Evolutionary conservation across 495 filamentous ascomycete genomes (phyloP).

Genomic region (Trichoderma asperelloides): DNA sequence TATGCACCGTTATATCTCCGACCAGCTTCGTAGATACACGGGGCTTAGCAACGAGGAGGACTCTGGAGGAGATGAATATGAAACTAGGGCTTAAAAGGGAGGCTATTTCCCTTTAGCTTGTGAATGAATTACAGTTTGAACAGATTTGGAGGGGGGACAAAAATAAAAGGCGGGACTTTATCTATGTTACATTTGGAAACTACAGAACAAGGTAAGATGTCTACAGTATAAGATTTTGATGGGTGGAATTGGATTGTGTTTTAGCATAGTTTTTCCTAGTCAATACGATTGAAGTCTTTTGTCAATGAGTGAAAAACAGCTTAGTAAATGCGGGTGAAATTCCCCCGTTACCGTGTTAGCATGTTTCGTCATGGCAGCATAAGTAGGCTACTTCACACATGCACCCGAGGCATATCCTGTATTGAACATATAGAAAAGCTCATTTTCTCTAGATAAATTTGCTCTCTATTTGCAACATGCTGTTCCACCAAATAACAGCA

Average conservation of each 20-base stretch:
- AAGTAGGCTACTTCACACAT: not conserved
- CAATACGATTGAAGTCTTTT: not conserved
- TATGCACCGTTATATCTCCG: constrained; percentile 60
- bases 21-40: constrained; percentile 55
- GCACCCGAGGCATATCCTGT: not conserved
- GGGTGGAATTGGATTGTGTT: not conserved
- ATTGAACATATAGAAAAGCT: no score
- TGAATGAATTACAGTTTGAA: not conserved
- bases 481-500: not conserved
- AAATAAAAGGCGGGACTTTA: not conserved
- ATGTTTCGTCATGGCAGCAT: not conserved
- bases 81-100: constrained; percentile 30
- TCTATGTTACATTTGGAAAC: constrained; percentile 8
- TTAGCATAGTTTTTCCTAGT: not conserved
- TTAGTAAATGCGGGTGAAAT: not conserved
- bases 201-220: not conserved
- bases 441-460: not conserved
- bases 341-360: not conserved
- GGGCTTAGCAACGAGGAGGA: constrained; percentile 28
- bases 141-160: not conserved
- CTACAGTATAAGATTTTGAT: not conserved
- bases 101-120: not conserved
- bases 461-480: not conserved
- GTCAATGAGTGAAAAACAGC: not conserved
- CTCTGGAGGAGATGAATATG: constrained; percentile 40